Base-by-base conservation (phyloP, 2,329 filamentous ascomycete species). In the Fusarium sp. region DNA sequence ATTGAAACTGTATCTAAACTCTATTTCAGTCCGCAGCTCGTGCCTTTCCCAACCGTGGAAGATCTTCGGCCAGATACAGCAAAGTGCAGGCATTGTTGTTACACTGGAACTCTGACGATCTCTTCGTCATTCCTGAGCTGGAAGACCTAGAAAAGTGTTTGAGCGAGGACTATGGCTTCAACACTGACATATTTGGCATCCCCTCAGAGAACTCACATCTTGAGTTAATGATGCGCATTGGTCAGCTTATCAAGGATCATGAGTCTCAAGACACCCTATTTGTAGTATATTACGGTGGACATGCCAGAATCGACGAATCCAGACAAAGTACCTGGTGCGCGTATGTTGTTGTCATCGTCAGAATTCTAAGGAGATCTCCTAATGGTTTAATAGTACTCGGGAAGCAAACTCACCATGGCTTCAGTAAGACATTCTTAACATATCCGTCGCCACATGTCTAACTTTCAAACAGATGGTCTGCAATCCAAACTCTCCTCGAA, bases 311-410 rank as follows among this genome's bases (percentile, higher is more conserved):
- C 59, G 86, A 88, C 59, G 84, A 87, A 61, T 85, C 85, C 21
- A 80, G 85, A 48, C 85, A 88, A 70, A 88, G 85, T 73, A 87
- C 85, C 10, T 88, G 86, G 85, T 88, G 85, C 72, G 85, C 85
- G 80, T 85, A 78, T 78, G 83, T 83, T 45, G 11, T 48, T 11
- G 17, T 13, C 18, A 21, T 33, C 4, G 25, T 31, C 9, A 9
- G 10, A 14, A 18, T 17, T 10, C 17, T 20, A 21, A 45, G 11
- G 20, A 14, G 35, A 41, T 20, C n/a, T 23, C 50, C 69, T 72
- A 52, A 72, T 48, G 23, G 33, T 11, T 17, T 4, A 9, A 8
- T 46, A 85, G 82, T 52, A 86, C 83, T 35, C 81, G 85, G 46
- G 81, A 81, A 58, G 74, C 81, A 13, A 81, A 82, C 41, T 87